Evolutionary conservation across 1,284 basidiomycete genomes (phyloP).

Genomic region (Ceratobasidium sp.): DNA sequence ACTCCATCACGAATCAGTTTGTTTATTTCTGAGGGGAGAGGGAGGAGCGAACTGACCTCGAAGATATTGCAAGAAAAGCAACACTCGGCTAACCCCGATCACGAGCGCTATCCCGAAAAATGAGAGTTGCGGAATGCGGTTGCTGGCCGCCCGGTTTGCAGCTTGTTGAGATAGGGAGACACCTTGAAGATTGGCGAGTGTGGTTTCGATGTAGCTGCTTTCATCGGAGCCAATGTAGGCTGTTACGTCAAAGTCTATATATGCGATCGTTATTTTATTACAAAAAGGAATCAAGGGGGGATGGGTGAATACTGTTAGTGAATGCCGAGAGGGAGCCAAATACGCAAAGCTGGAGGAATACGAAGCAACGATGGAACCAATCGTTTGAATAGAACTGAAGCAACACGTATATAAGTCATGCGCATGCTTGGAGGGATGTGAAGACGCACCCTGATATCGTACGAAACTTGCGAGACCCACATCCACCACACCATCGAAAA

Average conservation of each 20-base stretch:
- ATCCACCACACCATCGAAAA: constrained; percentile 44
- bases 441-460: constrained; percentile 26
- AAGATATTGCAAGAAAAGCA: constrained; percentile 28
- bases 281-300: too few species aligned
- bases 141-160: neutral
- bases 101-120: constrained; percentile 33
- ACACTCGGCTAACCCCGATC: constrained; percentile 15
- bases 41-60: neutral
- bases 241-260: constrained; percentile 31
- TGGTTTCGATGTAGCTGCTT: neutral
- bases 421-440: too few species aligned
- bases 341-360: constrained; percentile 39
- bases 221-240: neutral
- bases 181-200: neutral
- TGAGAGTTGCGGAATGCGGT: constrained; percentile 5
- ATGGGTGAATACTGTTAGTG: constrained; percentile 25
- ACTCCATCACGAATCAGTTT: too few species aligned
- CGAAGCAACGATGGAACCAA: constrained; percentile 42
- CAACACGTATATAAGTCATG: neutral
- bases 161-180: neutral
- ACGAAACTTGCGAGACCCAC: constrained; percentile 42
- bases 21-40: too few species aligned
- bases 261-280: too few species aligned
- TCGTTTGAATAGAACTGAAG: constrained; percentile 43
- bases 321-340: constrained; percentile 40